These are phyloP conservation scores for Collariella sp. DNA, from an alignment of 495 filamentous ascomycete genomes.

Conservation along the genomic window DNA sequence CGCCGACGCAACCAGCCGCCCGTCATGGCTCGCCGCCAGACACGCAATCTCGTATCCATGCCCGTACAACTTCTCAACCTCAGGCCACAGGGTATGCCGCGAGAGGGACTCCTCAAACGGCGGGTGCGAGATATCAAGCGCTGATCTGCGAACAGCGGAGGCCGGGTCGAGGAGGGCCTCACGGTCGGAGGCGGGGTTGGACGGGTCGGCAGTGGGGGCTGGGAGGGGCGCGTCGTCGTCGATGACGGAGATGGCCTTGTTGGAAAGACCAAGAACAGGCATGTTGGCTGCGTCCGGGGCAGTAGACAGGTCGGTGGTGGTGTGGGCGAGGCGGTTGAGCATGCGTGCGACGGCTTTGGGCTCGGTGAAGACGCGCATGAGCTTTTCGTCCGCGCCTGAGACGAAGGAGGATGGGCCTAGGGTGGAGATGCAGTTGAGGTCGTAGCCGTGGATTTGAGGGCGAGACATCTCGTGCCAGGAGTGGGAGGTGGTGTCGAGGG, in stretches of 20 bases:
- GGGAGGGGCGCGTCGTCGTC: conserved; percentile 40
- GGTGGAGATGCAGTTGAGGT: conserved; percentile 85
- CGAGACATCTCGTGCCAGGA: conserved; percentile 95
- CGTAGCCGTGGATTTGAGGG: conserved; percentile 97
- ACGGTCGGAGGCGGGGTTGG: conserved; percentile 21
- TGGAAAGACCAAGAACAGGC: conserved; percentile 90
- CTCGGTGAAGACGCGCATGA: conserved; percentile 88
- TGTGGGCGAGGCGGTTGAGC: conserved; percentile 58
- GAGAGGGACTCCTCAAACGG: conserved; percentile 84
- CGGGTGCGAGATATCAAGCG: conserved; percentile 52
- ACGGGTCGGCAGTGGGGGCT: conserved; percentile 23
- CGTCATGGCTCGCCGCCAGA: conserved; percentile 69
- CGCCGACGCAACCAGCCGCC: conserved; percentile 74
- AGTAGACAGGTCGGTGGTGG: conserved; percentile 35
- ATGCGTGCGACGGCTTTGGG: conserved; percentile 73
- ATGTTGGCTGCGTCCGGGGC: conserved; percentile 86
- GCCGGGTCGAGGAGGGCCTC: conserved; percentile 25
- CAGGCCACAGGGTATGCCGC: conserved; percentile 89
- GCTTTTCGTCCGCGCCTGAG: conserved; percentile 96
- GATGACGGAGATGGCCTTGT: conserved; percentile 71
- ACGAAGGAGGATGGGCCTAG: conserved; percentile 66
- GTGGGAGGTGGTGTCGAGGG: conserved; percentile 23
- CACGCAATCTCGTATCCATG: conserved; percentile 98
- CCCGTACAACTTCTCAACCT: conserved; percentile 93
- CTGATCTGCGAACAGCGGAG: conserved; percentile 34